phyloP scores from a whole-genome alignment of 768 basidiomycete genomes.

The Lactarius evosmus region DNA sequence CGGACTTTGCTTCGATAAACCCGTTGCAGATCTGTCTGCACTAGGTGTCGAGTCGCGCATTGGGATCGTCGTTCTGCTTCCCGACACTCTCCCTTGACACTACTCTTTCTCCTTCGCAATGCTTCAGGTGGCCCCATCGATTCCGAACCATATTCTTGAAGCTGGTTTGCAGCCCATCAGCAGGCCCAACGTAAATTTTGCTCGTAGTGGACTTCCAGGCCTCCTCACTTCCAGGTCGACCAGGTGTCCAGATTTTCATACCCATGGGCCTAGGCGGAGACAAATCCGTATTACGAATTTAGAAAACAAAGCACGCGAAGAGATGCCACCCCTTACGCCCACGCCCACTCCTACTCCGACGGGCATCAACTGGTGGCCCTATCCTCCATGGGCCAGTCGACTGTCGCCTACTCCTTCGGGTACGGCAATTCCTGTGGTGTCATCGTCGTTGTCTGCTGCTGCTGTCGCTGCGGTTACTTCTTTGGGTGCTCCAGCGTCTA shows the following conservation, averaged over 20 bases:
- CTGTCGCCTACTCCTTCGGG: constrained; percentile 3
- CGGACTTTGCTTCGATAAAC: constrained; percentile 63
- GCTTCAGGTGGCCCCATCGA: not conserved
- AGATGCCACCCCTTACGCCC: not conserved
- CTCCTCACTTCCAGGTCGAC: not conserved
- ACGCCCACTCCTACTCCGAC: constrained; percentile 21
- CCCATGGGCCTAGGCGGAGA: not conserved
- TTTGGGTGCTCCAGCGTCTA: not conserved
- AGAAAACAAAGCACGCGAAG: not conserved
- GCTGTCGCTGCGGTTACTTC: not conserved
- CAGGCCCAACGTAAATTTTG: constrained; percentile 18
- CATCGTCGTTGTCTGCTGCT: not conserved
- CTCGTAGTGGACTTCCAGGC: not conserved
- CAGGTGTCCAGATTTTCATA: not conserved
- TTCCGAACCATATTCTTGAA: not conserved
- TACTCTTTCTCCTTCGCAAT: not conserved
- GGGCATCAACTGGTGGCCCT: constrained; percentile 38
- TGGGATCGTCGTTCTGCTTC: constrained; percentile 29
- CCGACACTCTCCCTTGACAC: constrained; percentile 10
- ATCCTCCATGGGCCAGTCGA: constrained; percentile 32
- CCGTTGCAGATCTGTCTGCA: constrained; percentile 41
- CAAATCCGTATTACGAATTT: not conserved
- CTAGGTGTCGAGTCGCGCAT: constrained; percentile 37
- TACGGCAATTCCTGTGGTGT: not conserved
- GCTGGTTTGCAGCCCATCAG: not conserved